A percentile compares a stretch with the other conserved stretches of the same genome.
phyloP scores from a whole-genome alignment of 768 basidiomycete species.

The Dacryopinax primogenitus region DNA sequence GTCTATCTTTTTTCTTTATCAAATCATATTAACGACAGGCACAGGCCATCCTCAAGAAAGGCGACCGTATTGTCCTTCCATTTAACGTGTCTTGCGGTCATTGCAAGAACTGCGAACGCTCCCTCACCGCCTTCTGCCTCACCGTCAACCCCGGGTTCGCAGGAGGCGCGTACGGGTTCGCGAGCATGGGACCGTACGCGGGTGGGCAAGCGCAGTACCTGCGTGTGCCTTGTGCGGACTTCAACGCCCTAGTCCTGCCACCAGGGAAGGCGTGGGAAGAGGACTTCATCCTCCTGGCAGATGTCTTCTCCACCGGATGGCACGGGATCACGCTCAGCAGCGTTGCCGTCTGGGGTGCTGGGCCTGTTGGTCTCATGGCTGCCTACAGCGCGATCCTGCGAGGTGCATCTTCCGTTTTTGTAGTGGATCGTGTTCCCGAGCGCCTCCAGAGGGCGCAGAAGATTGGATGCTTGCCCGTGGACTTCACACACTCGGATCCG shows the following conservation, averaged over 20 bases:
- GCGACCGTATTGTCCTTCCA: constrained; percentile 45
- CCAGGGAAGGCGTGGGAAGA: constrained; percentile 42
- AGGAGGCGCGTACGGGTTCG: constrained; percentile 34
- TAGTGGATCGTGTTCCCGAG: constrained; percentile 45
- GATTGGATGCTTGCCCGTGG: constrained; percentile 40
- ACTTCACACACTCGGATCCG: constrained; percentile 41
- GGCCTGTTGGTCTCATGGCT: constrained; percentile 44
- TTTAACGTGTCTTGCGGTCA: constrained; percentile 49
- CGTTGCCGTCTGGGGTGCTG: constrained; percentile 42
- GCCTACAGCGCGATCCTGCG: constrained; percentile 42
- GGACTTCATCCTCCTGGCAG: constrained; percentile 43
- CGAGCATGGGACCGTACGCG: constrained; percentile 44
- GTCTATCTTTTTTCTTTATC: not conserved
- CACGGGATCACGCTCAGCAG: constrained; percentile 18
- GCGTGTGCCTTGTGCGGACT: constrained; percentile 45
- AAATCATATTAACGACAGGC: not conserved
- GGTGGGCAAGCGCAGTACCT: constrained; percentile 37
- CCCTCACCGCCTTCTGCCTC: constrained; percentile 43
- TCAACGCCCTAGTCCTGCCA: constrained; percentile 43
- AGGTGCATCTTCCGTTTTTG: constrained; percentile 42
- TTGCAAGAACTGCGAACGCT: constrained; percentile 44
- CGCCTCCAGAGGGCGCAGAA: constrained; percentile 40
- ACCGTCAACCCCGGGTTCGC: constrained; percentile 47
- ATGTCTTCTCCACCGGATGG: constrained; percentile 43
- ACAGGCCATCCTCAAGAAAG: constrained; percentile 28